Conservation (phyloP, 2,329 filamentous ascomycete genomes). For the Chaetomium olivaceum region DNA sequence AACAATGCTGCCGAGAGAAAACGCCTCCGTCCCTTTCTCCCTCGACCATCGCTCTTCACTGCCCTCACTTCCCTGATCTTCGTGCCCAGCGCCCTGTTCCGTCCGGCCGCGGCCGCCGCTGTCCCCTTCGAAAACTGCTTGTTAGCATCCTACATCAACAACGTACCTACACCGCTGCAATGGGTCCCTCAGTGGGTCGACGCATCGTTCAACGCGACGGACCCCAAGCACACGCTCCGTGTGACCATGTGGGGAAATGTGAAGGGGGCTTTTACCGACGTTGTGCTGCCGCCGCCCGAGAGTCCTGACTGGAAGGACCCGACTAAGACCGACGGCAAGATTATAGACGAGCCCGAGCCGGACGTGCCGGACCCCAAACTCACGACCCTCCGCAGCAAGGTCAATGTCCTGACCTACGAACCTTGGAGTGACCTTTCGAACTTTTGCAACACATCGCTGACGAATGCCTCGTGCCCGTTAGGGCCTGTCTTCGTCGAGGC, state of each 20-base stretch:
- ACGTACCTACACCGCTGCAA: constrained; percentile 65
- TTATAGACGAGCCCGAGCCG: constrained; percentile 61
- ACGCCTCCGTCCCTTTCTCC: background rate
- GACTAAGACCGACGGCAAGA: constrained; percentile 70
- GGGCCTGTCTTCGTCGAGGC: constrained; percentile 64
- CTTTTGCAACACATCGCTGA: constrained; percentile 66
- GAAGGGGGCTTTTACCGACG: constrained; percentile 64
- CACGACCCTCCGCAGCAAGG: constrained; percentile 71
- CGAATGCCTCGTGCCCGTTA: constrained; percentile 71
- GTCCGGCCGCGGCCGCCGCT: constrained; percentile 61
- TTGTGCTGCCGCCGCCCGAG: constrained; percentile 60
- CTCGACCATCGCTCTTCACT: background rate
- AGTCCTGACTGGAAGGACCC: constrained; percentile 64
- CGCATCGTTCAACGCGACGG: constrained; percentile 67
- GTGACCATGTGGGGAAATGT: constrained; percentile 91
- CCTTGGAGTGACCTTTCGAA: constrained; percentile 57
- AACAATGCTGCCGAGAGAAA: background rate
- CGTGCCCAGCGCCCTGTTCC: constrained; percentile 41
- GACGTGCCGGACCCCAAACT: constrained; percentile 52
- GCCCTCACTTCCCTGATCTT: constrained; percentile 42
- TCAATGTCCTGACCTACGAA: constrained; percentile 76
- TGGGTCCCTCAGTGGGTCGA: constrained; percentile 76
- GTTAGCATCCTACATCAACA: constrained; percentile 57
- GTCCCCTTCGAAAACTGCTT: constrained; percentile 87
- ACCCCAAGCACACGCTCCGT: constrained; percentile 64